phyloP scores from a whole-genome alignment of 1,284 basidiomycete genomes.

The Cryptococcus sp. region DNA sequence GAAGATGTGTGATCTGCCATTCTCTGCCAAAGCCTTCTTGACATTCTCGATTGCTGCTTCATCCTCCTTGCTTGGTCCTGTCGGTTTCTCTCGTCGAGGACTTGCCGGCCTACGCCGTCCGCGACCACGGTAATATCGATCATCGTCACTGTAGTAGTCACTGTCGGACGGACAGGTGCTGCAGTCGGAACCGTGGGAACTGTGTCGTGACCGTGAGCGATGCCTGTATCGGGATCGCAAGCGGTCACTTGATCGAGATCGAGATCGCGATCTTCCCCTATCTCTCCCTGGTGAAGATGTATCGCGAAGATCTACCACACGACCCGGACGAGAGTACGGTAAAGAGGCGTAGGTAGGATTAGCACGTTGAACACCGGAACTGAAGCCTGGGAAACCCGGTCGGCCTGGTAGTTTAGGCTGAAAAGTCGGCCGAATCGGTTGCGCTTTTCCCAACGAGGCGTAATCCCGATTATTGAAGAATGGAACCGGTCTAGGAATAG shows the following conservation, averaged over 20 bases:
- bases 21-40: constrained; percentile 26
- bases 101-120: constrained; percentile 15
- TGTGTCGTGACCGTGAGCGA: no score
- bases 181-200: neutral
- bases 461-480: constrained; percentile 17
- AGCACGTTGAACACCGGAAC: neutral
- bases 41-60: constrained; percentile 26
- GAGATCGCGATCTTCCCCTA: constrained; percentile 17
- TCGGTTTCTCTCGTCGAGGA: constrained; percentile 3
- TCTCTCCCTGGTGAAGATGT: constrained; percentile 14
- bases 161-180: constrained; percentile 21
- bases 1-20: constrained; percentile 35
- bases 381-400: constrained; percentile 1
- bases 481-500: constrained; percentile 6
- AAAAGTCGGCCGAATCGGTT: constrained; percentile 9
- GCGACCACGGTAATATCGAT: constrained; percentile 18
- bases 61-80: constrained; percentile 21
- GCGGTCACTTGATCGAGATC: constrained; percentile 16
- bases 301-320: constrained; percentile 10
- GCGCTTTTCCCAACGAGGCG: constrained; percentile 16
- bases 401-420: constrained; percentile 2
- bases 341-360: neutral
- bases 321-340: constrained; percentile 9
- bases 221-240: no score
- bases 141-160: constrained; percentile 25